These are phyloP conservation scores for Coemansia asiatica DNA, from an alignment of 192 early-diverging fungal genomes.

Conservation along the genomic window DNA sequence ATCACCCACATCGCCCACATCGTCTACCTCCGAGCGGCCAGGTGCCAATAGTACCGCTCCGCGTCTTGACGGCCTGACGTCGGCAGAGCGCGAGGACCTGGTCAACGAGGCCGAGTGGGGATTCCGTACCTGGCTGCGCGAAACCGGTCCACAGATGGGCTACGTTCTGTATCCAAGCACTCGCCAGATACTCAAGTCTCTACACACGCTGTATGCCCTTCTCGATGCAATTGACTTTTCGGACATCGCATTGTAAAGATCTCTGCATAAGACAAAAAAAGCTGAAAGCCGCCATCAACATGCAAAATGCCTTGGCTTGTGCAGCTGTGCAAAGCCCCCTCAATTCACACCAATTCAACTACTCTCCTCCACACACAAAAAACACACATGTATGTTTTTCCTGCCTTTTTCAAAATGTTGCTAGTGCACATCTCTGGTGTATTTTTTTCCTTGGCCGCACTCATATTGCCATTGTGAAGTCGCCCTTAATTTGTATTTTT, in stretches of 20 bases:
- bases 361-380: not conserved
- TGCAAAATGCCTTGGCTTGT: not conserved
- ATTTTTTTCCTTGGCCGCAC: not conserved
- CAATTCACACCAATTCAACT: no score
- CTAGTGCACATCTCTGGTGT: no score
- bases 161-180: conserved; percentile 50
- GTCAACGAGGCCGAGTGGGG: conserved; percentile 43
- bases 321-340: not conserved
- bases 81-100: conserved; percentile 28
- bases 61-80: conserved; percentile 13
- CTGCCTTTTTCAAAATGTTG: no score
- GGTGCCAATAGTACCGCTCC: not conserved
- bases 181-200: conserved; percentile 42
- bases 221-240: conserved; percentile 42
- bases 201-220: conserved; percentile 22
- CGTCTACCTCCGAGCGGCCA: conserved; percentile 8
- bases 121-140: conserved; percentile 38
- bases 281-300: not conserved
- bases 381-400: no score
- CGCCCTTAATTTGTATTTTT: not conserved
- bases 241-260: conserved; percentile 22
- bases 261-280: not conserved
- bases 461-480: not conserved
- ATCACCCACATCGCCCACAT: conserved; percentile 19
- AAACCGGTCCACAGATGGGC: conserved; percentile 23